Evolutionary conservation across 805 yeast species (phyloP), one percentile per base, ranked within the genome.

Genomic region (Zygotorulaspora danielsina): DNA sequence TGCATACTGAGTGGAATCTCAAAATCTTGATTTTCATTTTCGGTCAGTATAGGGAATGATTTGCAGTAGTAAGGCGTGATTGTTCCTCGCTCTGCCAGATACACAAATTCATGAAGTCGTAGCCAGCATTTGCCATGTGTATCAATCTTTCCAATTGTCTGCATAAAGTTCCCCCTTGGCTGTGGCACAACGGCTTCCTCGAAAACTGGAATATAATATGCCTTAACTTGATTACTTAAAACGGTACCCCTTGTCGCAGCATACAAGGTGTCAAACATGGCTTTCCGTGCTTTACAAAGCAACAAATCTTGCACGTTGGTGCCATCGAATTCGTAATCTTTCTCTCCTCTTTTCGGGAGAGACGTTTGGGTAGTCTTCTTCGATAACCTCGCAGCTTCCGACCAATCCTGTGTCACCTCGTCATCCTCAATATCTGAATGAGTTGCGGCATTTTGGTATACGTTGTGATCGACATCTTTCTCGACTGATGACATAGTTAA

Each of bases 321-420:
- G 0, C 85, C 87, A 55, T 82, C 90, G 0, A 94, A 95, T 44
- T 79, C 95, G 49, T 78, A 84, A 49, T 85, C 95, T 57, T 89
- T 89, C 41, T 79, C 88, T 2, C 96, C 95, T 44, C 90, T 66
- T 48, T 78, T 82, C 2, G 89, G 89, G 18, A 57, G 42, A 1
- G 56, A 30, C 2, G 52, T 42, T 2, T 42, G 36, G 16, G 42
- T 44, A 4, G 43, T 32, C n/a, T 49, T 48, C 8, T 49, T 52
- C 20, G 55, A 42, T 9, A 64, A 32, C 35, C 53, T 54, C 4
- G 62, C 53, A 33, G 69, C 43, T 44, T 61, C 55, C 8, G 71
- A 64, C 84, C 84, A 79, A 45, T 78, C 81, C 45, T 72, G 78
- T 4, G 63, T 51, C 30, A 66, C 71, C 31, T 75, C 81, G 32